phyloP scores from a whole-genome alignment of 148 eudicot species.

The Rhododendron kiyosumense region DNA sequence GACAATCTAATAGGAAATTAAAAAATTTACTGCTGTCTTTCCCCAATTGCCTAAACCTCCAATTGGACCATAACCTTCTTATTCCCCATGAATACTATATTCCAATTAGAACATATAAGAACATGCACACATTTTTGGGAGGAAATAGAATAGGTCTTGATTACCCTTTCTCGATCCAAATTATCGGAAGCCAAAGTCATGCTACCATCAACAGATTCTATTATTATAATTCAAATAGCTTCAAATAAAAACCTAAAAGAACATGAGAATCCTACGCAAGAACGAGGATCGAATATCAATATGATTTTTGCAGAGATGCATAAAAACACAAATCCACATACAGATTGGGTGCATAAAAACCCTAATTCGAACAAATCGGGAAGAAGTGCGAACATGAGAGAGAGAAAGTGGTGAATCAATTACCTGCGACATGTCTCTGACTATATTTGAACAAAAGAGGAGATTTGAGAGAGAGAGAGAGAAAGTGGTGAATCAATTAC shows the following conservation, averaged over 20 bases:
- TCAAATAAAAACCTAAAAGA: background rate
- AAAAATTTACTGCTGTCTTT: too few species aligned
- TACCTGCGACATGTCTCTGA: constrained; percentile 9
- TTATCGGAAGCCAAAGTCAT: background rate
- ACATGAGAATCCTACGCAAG: background rate
- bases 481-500: background rate
- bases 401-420: background rate
- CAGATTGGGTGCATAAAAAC: background rate
- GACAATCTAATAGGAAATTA: too few species aligned
- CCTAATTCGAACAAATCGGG: background rate
- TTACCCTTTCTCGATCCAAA: background rate
- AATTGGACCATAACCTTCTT: background rate
- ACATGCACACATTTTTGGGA: background rate
- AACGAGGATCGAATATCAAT: background rate
- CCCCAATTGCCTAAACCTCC: background rate
- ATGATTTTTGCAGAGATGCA: background rate
- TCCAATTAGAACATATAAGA: background rate
- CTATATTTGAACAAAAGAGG: background rate
- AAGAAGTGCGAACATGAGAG: background rate
- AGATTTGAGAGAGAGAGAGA: background rate
- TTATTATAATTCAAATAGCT: background rate
- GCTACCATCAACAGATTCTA: background rate
- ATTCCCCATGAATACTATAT: background rate
- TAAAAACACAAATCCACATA: background rate
- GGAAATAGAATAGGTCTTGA: background rate